Evolutionary conservation across 2,329 filamentous ascomycete genomes (phyloP), one percentile per base, ranked within the genome.

Genomic region (Fusarium tupiense): DNA sequence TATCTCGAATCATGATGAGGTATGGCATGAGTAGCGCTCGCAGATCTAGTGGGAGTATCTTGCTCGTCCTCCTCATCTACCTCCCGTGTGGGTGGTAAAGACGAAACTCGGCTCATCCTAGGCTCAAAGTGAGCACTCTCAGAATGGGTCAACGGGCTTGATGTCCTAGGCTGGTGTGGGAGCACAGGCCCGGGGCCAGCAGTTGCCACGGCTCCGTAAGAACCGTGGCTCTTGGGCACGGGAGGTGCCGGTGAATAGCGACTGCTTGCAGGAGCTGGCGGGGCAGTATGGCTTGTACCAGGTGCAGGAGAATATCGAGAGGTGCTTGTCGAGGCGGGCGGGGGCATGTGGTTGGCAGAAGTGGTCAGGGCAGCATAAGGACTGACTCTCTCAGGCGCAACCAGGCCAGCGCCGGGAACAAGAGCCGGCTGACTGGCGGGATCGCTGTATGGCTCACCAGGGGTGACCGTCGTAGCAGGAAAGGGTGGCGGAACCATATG

Each of bases 91-190:
- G 90, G 86, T 2, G 90, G 89, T 2, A 92, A 84, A 60, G 89
- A 91, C 12, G 88, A 83, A 26, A 90, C 84, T 16, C 89, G 84
- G 49, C 86, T 89, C 13, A 89, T 78, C 52, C 86, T 85, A 19
- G 87, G 84, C 73, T 91, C 90, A 72, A 89, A 87, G 3, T 87
- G 87, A 41, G 87, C 88, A 74, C 84, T 88, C 78, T 92, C 90
- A 67, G 91, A 91, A 74, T 92, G 89, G 11, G 90, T 90, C 67
- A 92, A 80, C 2, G 91, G 91, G 72, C 91, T 92, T 4, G 90
- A 92, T 4, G 91, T 92, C 71, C 91, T 85, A 14, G 91, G 90
- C 70, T 90, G 86, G 76, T 92, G 89, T 53, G 89, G 84, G 46
- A 91, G 82, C 43, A 85, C 80, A 20, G 88, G 83, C 33, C 87